A percentile compares a stretch with the other conserved stretches of the same genome.
phyloP scores from a whole-genome alignment of 768 basidiomycete species.

The Russula foetens region DNA sequence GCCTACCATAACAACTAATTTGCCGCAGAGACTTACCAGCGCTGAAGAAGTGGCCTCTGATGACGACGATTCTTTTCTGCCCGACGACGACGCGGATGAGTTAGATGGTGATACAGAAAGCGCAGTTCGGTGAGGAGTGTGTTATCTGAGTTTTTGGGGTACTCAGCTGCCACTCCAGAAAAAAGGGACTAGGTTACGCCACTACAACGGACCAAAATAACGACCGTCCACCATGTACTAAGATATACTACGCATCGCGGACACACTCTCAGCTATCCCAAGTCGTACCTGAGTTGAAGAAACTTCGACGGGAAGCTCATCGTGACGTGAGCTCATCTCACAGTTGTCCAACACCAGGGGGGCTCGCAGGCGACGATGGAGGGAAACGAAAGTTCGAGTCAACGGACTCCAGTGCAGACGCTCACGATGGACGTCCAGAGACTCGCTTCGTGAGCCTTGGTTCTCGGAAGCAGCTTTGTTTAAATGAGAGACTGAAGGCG shows the following conservation, averaged over 20 bases:
- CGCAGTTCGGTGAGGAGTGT: background rate
- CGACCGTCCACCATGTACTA: slow-evolving; percentile 59
- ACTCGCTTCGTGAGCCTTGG: slow-evolving; percentile 77
- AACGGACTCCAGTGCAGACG: slow-evolving; percentile 17
- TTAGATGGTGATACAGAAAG: background rate
- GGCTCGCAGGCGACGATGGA: background rate
- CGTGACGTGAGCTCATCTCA: background rate
- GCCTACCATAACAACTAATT: background rate
- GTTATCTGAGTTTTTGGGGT: background rate
- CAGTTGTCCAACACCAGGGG: background rate
- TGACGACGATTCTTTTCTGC: slow-evolving; percentile 8
- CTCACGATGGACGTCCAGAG: slow-evolving; percentile 21
- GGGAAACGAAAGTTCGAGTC: slow-evolving; percentile 4
- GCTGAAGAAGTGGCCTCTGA: slow-evolving; percentile 18
- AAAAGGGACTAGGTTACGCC: background rate
- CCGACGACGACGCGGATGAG: slow-evolving; percentile 8
- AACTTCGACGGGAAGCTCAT: slow-evolving; percentile 43
- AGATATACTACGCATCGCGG: slow-evolving; percentile 90
- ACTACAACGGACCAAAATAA: slow-evolving; percentile 22
- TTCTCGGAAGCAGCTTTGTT: slow-evolving; percentile 86
- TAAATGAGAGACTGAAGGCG: slow-evolving; percentile 69
- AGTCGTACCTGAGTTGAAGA: slow-evolving; percentile 74
- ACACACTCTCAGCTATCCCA: slow-evolving; percentile 96
- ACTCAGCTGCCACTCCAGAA: background rate
- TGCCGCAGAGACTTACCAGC: background rate